Conservation (phyloP, 371 early-diverging fungal genomes). For the Mucor ambiguus region DNA sequence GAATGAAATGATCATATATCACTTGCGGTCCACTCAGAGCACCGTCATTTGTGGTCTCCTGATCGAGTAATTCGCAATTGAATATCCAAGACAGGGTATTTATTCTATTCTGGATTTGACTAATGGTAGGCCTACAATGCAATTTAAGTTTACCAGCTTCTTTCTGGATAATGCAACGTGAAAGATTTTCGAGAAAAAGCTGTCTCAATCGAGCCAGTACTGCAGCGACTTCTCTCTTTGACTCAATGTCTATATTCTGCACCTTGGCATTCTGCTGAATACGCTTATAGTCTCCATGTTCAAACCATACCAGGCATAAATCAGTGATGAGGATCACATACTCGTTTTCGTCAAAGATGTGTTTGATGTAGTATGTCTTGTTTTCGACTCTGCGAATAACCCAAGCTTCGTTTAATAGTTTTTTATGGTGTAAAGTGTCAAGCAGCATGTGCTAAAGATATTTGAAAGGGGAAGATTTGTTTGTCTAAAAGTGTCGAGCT, state of each 20-base stretch:
- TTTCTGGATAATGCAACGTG: background rate
- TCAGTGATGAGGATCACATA: slow-evolving; percentile 18
- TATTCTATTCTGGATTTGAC: slow-evolving; percentile 2
- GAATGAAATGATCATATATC: slow-evolving; percentile 15
- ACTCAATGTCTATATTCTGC: slow-evolving; percentile 17
- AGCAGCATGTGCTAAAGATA: slow-evolving; percentile 9
- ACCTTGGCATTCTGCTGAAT: slow-evolving; percentile 7
- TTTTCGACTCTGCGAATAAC: background rate
- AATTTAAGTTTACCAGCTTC: background rate
- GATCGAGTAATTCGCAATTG: slow-evolving; percentile 17
- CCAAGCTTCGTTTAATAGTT: slow-evolving; percentile 11
- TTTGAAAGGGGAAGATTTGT: background rate
- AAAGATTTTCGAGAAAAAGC: background rate
- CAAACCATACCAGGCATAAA: slow-evolving; percentile 23
- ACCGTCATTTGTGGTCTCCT: background rate
- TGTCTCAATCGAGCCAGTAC: background rate
- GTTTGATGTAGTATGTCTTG: slow-evolving; percentile 17
- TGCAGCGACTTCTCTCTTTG: slow-evolving; percentile 1
- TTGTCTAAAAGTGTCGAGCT: background rate
- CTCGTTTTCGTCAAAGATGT: slow-evolving; percentile 13
- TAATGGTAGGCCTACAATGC: background rate
- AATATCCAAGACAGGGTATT: slow-evolving; percentile 16
- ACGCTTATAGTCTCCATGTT: slow-evolving; percentile 14
- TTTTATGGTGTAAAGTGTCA: background rate
- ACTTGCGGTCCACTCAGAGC: slow-evolving; percentile 14